Evolutionary conservation across 2,329 filamentous ascomycete species (phyloP).

Genomic region (Pyrenochaeta sp.): DNA sequence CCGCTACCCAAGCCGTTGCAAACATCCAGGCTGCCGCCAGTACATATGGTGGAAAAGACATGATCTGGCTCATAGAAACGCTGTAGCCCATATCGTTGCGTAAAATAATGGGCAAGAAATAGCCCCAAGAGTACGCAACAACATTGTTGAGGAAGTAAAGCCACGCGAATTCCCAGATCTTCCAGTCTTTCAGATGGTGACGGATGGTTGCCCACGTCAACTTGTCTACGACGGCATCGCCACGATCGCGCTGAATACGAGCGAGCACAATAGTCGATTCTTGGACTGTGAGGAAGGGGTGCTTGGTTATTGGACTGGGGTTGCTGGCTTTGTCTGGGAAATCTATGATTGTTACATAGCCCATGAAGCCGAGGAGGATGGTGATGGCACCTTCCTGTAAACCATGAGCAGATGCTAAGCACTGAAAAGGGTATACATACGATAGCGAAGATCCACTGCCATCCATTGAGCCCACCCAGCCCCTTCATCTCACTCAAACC

Average conservation of each 20-base stretch:
- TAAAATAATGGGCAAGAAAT: conserved; percentile 25
- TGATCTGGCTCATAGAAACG: conserved; percentile 59
- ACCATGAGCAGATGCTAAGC: neutral
- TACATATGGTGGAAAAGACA: conserved; percentile 61
- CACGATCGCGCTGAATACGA: conserved; percentile 48
- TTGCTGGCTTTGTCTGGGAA: conserved; percentile 16
- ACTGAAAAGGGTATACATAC: neutral
- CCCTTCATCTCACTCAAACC: conserved; percentile 37
- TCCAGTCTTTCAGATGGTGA: conserved; percentile 21
- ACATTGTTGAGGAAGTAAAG: conserved; percentile 20
- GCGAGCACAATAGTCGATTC: conserved; percentile 15
- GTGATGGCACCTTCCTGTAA: conserved; percentile 21
- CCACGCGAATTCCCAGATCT: conserved; percentile 20
- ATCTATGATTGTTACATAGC: conserved; percentile 26
- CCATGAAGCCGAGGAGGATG: conserved; percentile 16
- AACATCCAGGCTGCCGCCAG: conserved; percentile 62
- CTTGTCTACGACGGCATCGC: conserved; percentile 33
- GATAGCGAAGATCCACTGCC: conserved; percentile 36
- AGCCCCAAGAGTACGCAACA: conserved; percentile 21
- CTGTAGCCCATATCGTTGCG: conserved; percentile 20
- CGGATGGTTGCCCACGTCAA: conserved; percentile 10
- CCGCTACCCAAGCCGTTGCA: conserved; percentile 60
- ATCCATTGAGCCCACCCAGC: conserved; percentile 34
- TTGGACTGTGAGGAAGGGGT: conserved; percentile 21
- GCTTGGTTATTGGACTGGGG: conserved; percentile 10